Conservation (phyloP, 2,329 filamentous ascomycete species). For the Colletotrichum ledebouriae region DNA sequence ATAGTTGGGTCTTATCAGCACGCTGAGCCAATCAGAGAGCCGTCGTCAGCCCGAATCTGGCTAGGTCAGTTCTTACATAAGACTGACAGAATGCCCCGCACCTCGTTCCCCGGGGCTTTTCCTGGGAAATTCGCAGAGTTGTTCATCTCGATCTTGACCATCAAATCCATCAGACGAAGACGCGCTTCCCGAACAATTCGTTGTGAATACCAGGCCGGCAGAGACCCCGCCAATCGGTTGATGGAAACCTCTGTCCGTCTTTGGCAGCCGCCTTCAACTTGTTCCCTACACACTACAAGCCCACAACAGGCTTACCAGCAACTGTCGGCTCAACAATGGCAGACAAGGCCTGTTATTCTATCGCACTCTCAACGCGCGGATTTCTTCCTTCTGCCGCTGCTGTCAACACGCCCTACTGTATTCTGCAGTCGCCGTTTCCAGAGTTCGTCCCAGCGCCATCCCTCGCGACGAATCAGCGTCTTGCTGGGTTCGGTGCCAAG, state of each 20-base stretch:
- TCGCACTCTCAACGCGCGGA: background rate
- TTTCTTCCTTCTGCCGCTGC: background rate
- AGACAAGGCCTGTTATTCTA: no score
- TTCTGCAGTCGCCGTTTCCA: background rate
- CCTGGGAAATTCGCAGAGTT: background rate
- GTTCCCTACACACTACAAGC: no score
- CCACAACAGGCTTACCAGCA: background rate
- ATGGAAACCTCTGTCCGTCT: background rate
- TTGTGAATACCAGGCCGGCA: no score
- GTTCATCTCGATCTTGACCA: slow-evolving; percentile 16
- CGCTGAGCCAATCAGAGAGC: background rate
- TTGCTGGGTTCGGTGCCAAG: background rate
- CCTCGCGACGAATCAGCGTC: background rate
- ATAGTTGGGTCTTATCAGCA: background rate
- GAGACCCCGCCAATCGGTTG: no score
- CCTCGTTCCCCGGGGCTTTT: background rate
- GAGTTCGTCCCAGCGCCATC: background rate
- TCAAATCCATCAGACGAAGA: background rate
- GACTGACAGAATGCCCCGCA: background rate
- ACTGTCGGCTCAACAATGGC: no score
- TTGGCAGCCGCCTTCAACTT: background rate
- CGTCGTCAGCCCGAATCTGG: background rate
- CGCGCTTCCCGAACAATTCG: slow-evolving; percentile 4
- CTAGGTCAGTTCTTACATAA: background rate
- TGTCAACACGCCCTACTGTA: background rate